Base-by-base conservation (phyloP, 2,329 filamentous ascomycete genomes). In the Paramyrothecium roridum region DNA sequence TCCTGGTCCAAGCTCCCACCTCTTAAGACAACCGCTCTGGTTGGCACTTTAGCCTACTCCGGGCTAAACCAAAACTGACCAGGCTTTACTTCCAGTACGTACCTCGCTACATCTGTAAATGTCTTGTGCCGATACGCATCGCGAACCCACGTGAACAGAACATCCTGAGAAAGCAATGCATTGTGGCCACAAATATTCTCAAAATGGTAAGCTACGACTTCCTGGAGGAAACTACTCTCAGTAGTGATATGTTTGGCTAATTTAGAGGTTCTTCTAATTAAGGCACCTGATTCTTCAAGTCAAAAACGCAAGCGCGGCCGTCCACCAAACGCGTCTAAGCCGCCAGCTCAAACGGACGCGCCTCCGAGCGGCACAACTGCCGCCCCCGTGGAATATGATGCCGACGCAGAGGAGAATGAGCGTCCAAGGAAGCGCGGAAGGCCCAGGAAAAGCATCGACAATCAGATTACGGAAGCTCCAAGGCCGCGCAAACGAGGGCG, bases 281-380 rank as follows among this genome's bases (percentile, higher is more conserved):
- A 69, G 66, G 59, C 67, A 17, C 59, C 63, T 47, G 59, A 62
- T 40, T 61, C 67, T 53, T 59, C 67, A 33, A 63, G 63, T 26
- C 69, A 68, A 53, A 75, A 74, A 61, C 76, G 76, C 59, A 78
- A 77, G 63, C 76, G 76, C 65, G 73, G 73, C 53, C 70, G 72
- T 45, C 73, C 71, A 13, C 63, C 72, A 33, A 73, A 73, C 74
- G 74, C 74, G 73, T 71, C 72, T 54, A 72, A 67, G 58, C 56
- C 67, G 23, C 55, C 54, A 33, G 53, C 54, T 58, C 54, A 46
- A 30, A 50, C 57, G 57, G 59, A 56, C 69, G 65, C 65, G 64
- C 65, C 64, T 50, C 61, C 61, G 47, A 46, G 58, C 50, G 48
- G 53, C 59, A 45, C 34, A 37, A 43, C 54, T 26, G 58, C 59